Evolutionary conservation across 2,329 filamentous ascomycete genomes (phyloP).

Genomic region (Lecanosticta acicola): DNA sequence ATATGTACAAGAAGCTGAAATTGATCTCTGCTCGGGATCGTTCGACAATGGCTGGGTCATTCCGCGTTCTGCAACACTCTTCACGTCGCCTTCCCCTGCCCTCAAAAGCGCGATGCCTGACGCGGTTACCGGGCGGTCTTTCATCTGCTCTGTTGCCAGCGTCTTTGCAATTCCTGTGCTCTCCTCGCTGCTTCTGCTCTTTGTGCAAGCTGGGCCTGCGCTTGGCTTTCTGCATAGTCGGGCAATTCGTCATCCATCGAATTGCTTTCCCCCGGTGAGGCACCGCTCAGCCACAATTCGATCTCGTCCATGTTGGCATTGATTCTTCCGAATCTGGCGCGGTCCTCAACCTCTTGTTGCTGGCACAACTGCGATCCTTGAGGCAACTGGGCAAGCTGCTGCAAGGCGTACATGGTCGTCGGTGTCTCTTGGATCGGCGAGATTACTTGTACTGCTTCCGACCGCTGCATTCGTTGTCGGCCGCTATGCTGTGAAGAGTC

Average conservation of each 20-base stretch:
- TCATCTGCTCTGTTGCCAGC: slow-evolving; percentile 35
- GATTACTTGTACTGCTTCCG: slow-evolving; percentile 5
- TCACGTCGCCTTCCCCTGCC: too few relatives aligned
- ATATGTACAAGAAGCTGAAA: background rate
- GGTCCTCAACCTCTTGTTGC: background rate
- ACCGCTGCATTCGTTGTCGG: slow-evolving; percentile 1
- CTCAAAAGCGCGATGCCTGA: too few relatives aligned
- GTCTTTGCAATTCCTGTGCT: slow-evolving; percentile 41
- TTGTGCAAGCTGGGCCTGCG: slow-evolving; percentile 38
- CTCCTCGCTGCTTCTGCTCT: slow-evolving; percentile 39
- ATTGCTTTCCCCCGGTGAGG: slow-evolving; percentile 15
- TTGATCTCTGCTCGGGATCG: too few relatives aligned
- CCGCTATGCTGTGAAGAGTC: too few relatives aligned
- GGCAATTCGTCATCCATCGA: slow-evolving; percentile 37
- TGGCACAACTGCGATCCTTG: background rate
- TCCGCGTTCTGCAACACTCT: background rate
- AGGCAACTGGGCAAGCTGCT: slow-evolving; percentile 24
- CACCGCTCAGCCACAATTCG: slow-evolving; percentile 17
- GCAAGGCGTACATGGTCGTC: slow-evolving; percentile 23
- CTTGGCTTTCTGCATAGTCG: slow-evolving; percentile 45
- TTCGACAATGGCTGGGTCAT: too few relatives aligned
- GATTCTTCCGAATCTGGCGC: background rate
- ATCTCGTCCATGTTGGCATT: slow-evolving; percentile 6
- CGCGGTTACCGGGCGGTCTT: background rate
- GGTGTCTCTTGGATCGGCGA: slow-evolving; percentile 25